Percentiles rank a stretch among this genome's conserved stretches.
These are phyloP conservation scores for Neurospora sublineolata DNA, from an alignment of 495 filamentous ascomycete species.

Conservation along the genomic window DNA sequence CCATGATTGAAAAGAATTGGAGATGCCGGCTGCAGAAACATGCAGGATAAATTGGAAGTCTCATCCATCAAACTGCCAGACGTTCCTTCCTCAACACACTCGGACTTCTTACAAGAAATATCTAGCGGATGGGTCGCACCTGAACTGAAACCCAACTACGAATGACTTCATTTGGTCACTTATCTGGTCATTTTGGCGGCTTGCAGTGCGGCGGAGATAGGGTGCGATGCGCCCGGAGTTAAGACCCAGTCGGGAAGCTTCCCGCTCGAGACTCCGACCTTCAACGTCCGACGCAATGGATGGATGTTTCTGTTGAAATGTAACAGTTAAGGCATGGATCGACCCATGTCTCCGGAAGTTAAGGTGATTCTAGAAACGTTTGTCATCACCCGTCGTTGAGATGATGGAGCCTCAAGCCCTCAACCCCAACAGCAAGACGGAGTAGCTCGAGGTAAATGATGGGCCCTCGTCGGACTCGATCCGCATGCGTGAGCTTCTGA, in stretches of 20 bases:
- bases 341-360: background rate
- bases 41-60: background rate
- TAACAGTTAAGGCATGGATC: too few relatives aligned
- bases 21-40: background rate
- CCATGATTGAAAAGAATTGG: too few relatives aligned
- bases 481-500: background rate
- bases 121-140: background rate
- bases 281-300: background rate
- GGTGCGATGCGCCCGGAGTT: background rate
- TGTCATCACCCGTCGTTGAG: background rate
- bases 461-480: background rate
- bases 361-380: background rate
- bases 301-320: too few relatives aligned
- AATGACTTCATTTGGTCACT: background rate
- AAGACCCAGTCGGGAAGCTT: background rate
- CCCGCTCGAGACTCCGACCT: background rate
- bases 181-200: background rate
- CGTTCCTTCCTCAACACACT: background rate
- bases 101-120: background rate
- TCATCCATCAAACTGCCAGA: background rate
- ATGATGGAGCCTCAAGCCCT: background rate
- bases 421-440: background rate
- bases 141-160: background rate
- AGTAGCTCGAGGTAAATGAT: background rate
- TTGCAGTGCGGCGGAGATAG: background rate